A percentile compares a stretch with the other conserved stretches of the same genome.
Evolutionary conservation across 2,329 filamentous ascomycete species (phyloP).

Genomic region (Penicillium sp.): DNA sequence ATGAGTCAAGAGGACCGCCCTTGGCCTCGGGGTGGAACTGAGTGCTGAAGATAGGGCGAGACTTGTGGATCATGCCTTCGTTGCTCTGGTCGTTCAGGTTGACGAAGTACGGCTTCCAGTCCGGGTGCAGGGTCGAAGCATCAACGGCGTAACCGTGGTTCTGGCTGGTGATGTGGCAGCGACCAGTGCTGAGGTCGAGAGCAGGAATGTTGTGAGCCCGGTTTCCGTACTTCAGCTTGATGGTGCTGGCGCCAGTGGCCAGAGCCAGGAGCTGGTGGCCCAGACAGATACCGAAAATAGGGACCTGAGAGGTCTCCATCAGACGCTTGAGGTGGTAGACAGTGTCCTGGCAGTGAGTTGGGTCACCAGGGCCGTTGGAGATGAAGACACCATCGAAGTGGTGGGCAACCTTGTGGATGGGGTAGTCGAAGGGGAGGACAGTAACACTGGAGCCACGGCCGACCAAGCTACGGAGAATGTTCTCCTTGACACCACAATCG

Average conservation of each 20-base stretch:
- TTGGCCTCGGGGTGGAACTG: conserved; percentile 99
- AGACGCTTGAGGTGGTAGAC: conserved; percentile 87
- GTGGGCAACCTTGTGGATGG: conserved; percentile 95
- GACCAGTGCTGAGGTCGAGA: conserved; percentile 87
- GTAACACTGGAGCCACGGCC: conserved; percentile 88
- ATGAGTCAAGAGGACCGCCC: conserved; percentile 91
- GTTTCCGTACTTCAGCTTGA: conserved; percentile 99
- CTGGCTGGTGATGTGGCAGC: conserved; percentile 98
- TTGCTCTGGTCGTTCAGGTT: conserved; percentile 98
- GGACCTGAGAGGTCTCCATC: conserved; percentile 86
- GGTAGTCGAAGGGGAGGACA: conserved; percentile 94
- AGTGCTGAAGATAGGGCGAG: conserved; percentile 93
- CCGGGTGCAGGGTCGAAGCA: conserved; percentile 71
- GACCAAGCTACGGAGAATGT: conserved; percentile 93
- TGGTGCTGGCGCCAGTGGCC: conserved; percentile 80
- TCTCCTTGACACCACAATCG: conserved; percentile 99
- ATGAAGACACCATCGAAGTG: conserved; percentile 99
- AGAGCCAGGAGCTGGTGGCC: conserved; percentile 94
- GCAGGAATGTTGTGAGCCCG: conserved; percentile 98
- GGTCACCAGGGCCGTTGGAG: conserved; percentile 97
- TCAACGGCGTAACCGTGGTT: conserved; percentile 98
- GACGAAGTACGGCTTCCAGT: conserved; percentile 98
- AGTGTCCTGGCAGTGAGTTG: conserved; percentile 91
- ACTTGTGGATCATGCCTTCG: conserved; percentile 93
- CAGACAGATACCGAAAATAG: conserved; percentile 96